Conservation (phyloP, 805 yeast species). For the Metschnikowia aberdeeniae region DNA sequence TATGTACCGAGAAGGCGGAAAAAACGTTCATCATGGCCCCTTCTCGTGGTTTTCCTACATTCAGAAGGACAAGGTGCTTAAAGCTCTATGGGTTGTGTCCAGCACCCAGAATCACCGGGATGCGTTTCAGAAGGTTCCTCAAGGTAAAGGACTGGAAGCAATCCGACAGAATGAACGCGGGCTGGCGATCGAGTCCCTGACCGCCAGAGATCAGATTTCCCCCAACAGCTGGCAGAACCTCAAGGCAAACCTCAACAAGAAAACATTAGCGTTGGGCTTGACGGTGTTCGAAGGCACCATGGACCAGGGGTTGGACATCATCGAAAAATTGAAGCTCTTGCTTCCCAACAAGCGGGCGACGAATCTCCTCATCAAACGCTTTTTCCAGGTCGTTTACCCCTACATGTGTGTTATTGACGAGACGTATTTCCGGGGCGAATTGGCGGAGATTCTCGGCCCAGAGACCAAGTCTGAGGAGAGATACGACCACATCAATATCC, state of each 20-base stretch:
- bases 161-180: background rate
- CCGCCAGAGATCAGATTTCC: background rate
- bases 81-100: slow-evolving; percentile 9
- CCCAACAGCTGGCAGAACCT: slow-evolving; percentile 2
- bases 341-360: slow-evolving; percentile 17
- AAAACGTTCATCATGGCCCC: slow-evolving; percentile 49
- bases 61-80: slow-evolving; percentile 40
- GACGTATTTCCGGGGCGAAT: slow-evolving; percentile 27
- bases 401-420: slow-evolving; percentile 22
- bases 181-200: background rate
- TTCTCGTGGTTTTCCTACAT: slow-evolving; percentile 46
- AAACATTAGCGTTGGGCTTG: slow-evolving; percentile 32
- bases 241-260: slow-evolving; percentile 22
- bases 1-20: slow-evolving; percentile 28
- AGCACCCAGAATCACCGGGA: background rate
- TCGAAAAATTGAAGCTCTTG: slow-evolving; percentile 16
- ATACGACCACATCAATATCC: slow-evolving; percentile 25
- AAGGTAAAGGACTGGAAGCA: background rate
- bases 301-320: slow-evolving; percentile 22
- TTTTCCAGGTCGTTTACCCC: slow-evolving; percentile 18
- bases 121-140: background rate
- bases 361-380: slow-evolving; percentile 16
- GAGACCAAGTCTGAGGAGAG: slow-evolving; percentile 11
- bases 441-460: slow-evolving; percentile 41
- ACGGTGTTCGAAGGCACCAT: slow-evolving; percentile 30